Evolutionary conservation across 148 eudicot genomes (phyloP), one percentile per base, ranked within the genome.

Genomic region (Pouteria glomerata): DNA sequence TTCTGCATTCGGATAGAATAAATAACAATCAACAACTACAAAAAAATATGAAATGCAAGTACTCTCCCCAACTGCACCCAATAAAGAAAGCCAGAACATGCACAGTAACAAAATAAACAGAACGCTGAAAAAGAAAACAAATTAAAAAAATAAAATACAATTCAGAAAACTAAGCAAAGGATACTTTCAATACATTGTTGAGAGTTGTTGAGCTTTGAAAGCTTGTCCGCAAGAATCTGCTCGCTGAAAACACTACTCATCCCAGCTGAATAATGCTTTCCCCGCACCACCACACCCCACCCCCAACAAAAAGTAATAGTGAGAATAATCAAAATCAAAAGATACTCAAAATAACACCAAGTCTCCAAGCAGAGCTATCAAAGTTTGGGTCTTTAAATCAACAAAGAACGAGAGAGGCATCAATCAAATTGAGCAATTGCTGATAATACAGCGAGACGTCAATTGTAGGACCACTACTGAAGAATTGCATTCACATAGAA

Each of bases 111-210:
- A 29, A 50, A 18, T 8, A 51, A 16, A 26, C 6, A 2, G 16
- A 26, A 26, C 33, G 1, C 10, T 16, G 31, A 29, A 26, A 10
- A 47, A 41, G 19, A 33, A 37, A 64, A 65, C 1, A 11, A 58
- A 51, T 2, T 12, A 3, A 58, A 23, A 14, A 4, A 24, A 53
- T 15, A 63, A 13, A 66, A 39, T n/a, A 56, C 18, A 41, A 18
- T 1, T n/a, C 3, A 0, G 13, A 15, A 58, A 30, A 47, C 31
- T 11, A 14, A 47, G 45, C 70, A 42, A 60, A 90, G 93, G 91
- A 90, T 93, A 93, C 98, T 90, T 76, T 93, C 98, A 27, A 93
- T 93, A 51, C 96, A 90, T 76, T 93, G 98, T 75, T 93, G 98
- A 55, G 90, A 82, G 77, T 77, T 87, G 73, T 88, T 88, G 80